A percentile compares a stretch with the other conserved stretches of the same genome.
Conservation (phyloP, 345 rosid species). For the Schrenkiella parvula region DNA sequence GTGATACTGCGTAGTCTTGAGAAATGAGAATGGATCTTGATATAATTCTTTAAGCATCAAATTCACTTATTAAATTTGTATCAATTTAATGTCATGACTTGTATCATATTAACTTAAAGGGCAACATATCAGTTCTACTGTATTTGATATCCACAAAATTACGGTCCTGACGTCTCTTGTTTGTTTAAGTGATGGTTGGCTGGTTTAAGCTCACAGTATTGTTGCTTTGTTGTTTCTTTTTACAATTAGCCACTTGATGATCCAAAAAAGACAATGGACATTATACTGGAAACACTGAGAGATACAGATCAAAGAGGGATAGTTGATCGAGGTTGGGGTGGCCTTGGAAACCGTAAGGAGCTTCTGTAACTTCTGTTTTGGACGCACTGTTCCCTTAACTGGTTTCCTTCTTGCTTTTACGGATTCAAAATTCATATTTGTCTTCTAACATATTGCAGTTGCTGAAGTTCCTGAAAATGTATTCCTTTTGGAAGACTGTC, state of each 20-base stretch:
- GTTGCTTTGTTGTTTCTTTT: not conserved
- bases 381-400: not conserved
- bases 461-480: constrained; percentile 60
- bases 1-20: not conserved
- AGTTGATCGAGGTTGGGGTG: constrained; percentile 95
- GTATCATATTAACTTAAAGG: too few species aligned
- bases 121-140: too few species aligned
- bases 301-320: constrained; percentile 92
- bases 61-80: not conserved
- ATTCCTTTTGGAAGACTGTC: constrained; percentile 87
- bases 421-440: not conserved
- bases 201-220: not conserved
- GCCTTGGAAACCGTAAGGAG: constrained; percentile 75
- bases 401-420: not conserved
- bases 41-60: not conserved
- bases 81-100: not conserved
- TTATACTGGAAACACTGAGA: constrained; percentile 76
- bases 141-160: not conserved
- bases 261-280: constrained; percentile 64
- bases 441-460: constrained; percentile 43
- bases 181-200: not conserved
- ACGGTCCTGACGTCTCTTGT: not conserved
- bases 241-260: constrained; percentile 85
- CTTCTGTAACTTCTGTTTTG: constrained; percentile 10
- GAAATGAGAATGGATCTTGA: not conserved